Conservation (phyloP, 208 protist genomes). For the Herpetomonas samuelpessoai region DNA sequence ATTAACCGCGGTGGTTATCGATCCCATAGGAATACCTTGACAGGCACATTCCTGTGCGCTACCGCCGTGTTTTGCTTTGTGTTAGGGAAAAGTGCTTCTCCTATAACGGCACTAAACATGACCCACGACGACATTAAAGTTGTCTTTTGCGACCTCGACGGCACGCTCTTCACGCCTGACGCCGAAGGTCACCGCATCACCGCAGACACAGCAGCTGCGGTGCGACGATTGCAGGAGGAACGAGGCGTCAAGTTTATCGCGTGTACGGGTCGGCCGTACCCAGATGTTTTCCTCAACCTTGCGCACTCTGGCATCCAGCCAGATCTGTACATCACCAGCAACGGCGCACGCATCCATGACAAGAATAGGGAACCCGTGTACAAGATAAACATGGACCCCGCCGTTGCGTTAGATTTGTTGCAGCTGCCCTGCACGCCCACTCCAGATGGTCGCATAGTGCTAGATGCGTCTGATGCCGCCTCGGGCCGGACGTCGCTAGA, state of each 20-base stretch:
- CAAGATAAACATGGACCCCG: slow-evolving; percentile 17
- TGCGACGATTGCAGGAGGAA: slow-evolving; percentile 16
- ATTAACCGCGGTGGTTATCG: no score
- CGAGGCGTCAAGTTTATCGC: slow-evolving; percentile 20
- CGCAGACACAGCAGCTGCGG: slow-evolving; percentile 25
- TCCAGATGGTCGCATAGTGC: slow-evolving; percentile 5
- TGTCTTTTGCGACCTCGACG: slow-evolving; percentile 68
- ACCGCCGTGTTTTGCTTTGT: no score
- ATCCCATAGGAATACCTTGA: no score
- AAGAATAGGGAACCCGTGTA: slow-evolving; percentile 12
- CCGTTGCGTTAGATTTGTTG: slow-evolving; percentile 14
- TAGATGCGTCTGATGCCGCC: not conserved
- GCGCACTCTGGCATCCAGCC: slow-evolving; percentile 22
- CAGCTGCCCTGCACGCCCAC: slow-evolving; percentile 1
- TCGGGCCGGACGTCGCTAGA: slow-evolving; percentile 3
- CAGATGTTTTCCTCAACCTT: slow-evolving; percentile 31
- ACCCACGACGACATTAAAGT: slow-evolving; percentile 11
- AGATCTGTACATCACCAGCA: slow-evolving; percentile 41
- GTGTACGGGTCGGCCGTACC: slow-evolving; percentile 29
- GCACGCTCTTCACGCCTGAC: slow-evolving; percentile 52
- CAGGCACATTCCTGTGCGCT: no score
- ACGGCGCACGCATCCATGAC: slow-evolving; percentile 31
- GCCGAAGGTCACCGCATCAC: slow-evolving; percentile 19
- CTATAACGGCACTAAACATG: no score
- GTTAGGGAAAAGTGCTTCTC: no score